Evolutionary conservation across 257 asterid species (phyloP).

Genomic region (Nicotiana undulata): DNA sequence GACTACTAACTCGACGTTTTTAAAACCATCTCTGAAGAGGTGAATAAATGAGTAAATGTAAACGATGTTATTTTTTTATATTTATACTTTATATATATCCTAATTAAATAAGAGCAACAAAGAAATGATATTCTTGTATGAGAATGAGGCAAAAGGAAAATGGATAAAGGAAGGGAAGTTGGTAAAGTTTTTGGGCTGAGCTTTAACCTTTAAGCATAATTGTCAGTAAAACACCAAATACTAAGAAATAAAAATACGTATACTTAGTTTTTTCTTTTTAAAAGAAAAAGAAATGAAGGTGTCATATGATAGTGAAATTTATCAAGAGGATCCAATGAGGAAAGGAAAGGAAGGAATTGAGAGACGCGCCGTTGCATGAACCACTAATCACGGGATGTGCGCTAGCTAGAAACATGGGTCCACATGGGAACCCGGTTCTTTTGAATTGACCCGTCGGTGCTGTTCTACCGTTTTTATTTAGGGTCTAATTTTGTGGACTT

Average conservation of each 20-base stretch:
- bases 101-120: neutral
- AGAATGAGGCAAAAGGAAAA: neutral
- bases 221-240: neutral
- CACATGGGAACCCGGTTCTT: slow-evolving; percentile 1
- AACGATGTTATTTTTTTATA: too few relatives aligned
- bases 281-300: neutral
- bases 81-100: too few relatives aligned
- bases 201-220: neutral
- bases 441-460: slow-evolving; percentile 17
- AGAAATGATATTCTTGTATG: neutral
- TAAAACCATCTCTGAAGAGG: neutral
- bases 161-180: neutral
- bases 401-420: slow-evolving; percentile 25
- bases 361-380: slow-evolving; percentile 19
- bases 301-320: neutral
- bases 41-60: too few relatives aligned
- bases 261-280: neutral
- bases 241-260: neutral
- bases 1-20: neutral
- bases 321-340: slow-evolving; percentile 6
- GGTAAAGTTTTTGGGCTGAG: neutral
- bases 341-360: neutral
- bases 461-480: neutral
- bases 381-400: slow-evolving; percentile 42
- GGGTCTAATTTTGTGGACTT: neutral